Conservation (phyloP, 495 filamentous ascomycete species). For the Penicillium crystallinum region DNA sequence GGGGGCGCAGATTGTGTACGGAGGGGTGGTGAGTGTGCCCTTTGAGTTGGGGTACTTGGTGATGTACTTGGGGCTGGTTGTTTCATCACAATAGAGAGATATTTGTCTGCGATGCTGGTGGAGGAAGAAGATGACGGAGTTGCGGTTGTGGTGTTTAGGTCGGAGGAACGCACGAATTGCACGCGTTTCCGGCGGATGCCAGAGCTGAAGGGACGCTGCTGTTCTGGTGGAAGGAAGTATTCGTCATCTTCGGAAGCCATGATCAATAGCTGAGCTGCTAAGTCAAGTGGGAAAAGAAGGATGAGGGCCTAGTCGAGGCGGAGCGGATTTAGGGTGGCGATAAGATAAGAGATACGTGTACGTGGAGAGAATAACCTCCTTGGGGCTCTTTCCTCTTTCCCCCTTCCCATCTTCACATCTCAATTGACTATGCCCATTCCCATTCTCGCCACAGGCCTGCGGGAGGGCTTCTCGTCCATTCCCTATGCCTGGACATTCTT, state of each 20-base stretch:
- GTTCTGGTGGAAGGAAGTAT: slow-evolving; percentile 63
- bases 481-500: slow-evolving; percentile 59
- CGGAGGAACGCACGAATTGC: slow-evolving; percentile 70
- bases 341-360: slow-evolving; percentile 16
- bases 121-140: slow-evolving; percentile 18
- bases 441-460: slow-evolving; percentile 55
- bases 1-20: slow-evolving; percentile 17
- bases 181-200: slow-evolving; percentile 73
- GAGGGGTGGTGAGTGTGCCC: slow-evolving; percentile 1
- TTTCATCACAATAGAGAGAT: slow-evolving; percentile 64
- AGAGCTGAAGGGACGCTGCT: slow-evolving; percentile 72
- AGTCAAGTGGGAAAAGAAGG: neutral
- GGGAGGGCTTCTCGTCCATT: slow-evolving; percentile 60
- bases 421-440: slow-evolving; percentile 67
- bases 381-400: slow-evolving; percentile 6
- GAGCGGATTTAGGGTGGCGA: slow-evolving; percentile 7
- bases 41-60: slow-evolving; percentile 13
- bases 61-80: slow-evolving; percentile 21
- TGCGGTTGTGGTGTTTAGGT: slow-evolving; percentile 40
- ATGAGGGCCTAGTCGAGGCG: neutral
- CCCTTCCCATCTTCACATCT: slow-evolving; percentile 7
- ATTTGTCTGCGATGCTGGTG: slow-evolving; percentile 58
- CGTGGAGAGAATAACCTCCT: slow-evolving; percentile 7
- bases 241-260: slow-evolving; percentile 44
- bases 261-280: neutral